Conservation (phyloP, 2,329 filamentous ascomycete genomes). For the Colletotrichum lindemuthianum region DNA sequence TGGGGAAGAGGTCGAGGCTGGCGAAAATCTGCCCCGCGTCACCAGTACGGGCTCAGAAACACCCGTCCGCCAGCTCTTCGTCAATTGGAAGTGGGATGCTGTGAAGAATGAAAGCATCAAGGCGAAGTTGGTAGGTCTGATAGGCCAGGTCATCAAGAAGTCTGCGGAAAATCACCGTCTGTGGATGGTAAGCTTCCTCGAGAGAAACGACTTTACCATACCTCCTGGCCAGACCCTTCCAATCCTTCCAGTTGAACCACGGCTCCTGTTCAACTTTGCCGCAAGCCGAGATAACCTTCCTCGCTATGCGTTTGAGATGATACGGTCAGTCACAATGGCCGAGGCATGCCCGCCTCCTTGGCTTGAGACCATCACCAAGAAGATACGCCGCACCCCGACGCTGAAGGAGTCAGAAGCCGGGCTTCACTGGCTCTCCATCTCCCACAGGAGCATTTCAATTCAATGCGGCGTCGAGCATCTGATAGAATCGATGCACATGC, state of each 20-base stretch:
- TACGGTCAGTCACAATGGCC: neutral
- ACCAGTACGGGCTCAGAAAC: neutral
- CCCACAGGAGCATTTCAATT: neutral
- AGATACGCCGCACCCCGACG: neutral
- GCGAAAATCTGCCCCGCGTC: neutral
- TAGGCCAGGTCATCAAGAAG: neutral
- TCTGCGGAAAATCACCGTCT: slow-evolving; percentile 11
- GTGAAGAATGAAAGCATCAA: neutral
- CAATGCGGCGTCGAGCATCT: neutral
- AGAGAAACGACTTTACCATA: slow-evolving; percentile 1
- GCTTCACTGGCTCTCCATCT: slow-evolving; percentile 13
- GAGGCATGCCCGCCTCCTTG: neutral
- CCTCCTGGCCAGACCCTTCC: neutral
- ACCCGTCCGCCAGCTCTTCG: slow-evolving; percentile 6
- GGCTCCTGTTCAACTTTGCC: neutral
- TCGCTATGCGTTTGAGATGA: slow-evolving; percentile 1
- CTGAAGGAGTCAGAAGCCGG: slow-evolving; percentile 17
- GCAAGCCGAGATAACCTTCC: slow-evolving; percentile 1
- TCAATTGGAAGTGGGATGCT: neutral
- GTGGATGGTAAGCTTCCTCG: slow-evolving; percentile 11
- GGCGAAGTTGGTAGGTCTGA: slow-evolving; percentile 2
- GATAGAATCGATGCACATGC: slow-evolving; percentile 2
- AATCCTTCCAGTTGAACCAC: neutral
- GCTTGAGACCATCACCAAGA: slow-evolving; percentile 5
- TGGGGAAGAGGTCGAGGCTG: neutral